A percentile compares a stretch with the other conserved stretches of the same genome.
Evolutionary conservation across 78 protist species (phyloP).

Genomic region (Dictyostelium intermedium): DNA sequence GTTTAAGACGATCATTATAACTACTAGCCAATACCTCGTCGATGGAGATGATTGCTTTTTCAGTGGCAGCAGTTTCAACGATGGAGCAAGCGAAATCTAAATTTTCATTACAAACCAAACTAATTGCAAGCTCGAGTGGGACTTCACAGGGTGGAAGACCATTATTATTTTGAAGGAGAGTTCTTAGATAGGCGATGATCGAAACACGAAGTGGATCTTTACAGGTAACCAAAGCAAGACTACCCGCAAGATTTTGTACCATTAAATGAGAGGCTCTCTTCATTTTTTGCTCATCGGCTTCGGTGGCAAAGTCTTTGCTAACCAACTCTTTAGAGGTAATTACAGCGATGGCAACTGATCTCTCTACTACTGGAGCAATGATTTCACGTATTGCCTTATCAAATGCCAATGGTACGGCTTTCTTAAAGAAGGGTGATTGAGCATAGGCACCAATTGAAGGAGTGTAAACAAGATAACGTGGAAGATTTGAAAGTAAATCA

Average conservation of each 20-base stretch:
- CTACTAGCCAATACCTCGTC: slow-evolving; percentile 86
- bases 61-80: slow-evolving; percentile 94
- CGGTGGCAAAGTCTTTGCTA: slow-evolving; percentile 96
- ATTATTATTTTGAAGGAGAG: slow-evolving; percentile 18
- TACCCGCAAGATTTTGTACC: slow-evolving; percentile 94
- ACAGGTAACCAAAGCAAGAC: slow-evolving; percentile 95
- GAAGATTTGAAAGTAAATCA: slow-evolving; percentile 1
- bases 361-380: slow-evolving; percentile 94
- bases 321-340: slow-evolving; percentile 93
- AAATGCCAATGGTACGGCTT: slow-evolving; percentile 82
- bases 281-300: slow-evolving; percentile 93
- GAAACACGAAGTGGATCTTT: slow-evolving; percentile 93
- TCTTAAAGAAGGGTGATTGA: slow-evolving; percentile 52
- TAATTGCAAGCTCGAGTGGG: slow-evolving; percentile 82
- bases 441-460: slow-evolving; percentile 36
- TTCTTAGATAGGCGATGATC: slow-evolving; percentile 72
- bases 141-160: slow-evolving; percentile 1
- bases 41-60: slow-evolving; percentile 85
- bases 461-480: slow-evolving; percentile 11
- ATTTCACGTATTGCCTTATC: slow-evolving; percentile 91
- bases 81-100: slow-evolving; percentile 91
- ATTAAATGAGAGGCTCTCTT: slow-evolving; percentile 91
- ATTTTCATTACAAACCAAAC: slow-evolving; percentile 86
- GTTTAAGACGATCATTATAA: slow-evolving; percentile 70
- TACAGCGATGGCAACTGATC: slow-evolving; percentile 93